Conservation (phyloP, 371 early-diverging fungal genomes). For the Actinomortierella wolfii region DNA sequence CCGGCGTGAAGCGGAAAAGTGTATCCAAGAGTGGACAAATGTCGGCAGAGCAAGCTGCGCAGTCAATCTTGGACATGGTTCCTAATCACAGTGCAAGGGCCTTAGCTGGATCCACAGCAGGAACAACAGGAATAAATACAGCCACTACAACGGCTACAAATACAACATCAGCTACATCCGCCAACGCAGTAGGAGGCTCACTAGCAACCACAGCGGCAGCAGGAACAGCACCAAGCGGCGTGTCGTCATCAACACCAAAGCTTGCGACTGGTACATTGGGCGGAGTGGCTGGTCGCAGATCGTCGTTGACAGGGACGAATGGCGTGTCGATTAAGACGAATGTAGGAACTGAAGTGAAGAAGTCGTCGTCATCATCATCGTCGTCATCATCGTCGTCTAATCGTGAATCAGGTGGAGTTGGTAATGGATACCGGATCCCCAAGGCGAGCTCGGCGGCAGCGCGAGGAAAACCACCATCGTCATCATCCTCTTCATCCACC, state of each 20-base stretch:
- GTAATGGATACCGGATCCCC: constrained; percentile 42
- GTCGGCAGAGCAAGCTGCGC: constrained; percentile 15
- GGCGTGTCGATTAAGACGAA: too few relatives aligned
- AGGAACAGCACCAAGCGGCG: too few relatives aligned
- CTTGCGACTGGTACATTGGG: too few relatives aligned
- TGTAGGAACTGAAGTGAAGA: constrained; percentile 21
- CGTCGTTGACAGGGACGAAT: too few relatives aligned
- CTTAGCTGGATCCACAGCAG: constrained; percentile 8
- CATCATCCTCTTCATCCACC: neutral
- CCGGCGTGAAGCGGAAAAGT: constrained; percentile 2
- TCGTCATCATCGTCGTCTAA: constrained; percentile 11
- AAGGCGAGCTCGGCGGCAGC: constrained; percentile 30
- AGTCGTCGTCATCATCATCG: too few relatives aligned
- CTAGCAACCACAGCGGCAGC: neutral
- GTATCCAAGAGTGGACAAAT: neutral
- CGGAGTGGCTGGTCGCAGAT: too few relatives aligned
- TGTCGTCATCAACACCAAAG: too few relatives aligned
- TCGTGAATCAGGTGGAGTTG: constrained; percentile 29
- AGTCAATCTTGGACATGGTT: constrained; percentile 24
- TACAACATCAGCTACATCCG: neutral
- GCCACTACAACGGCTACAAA: neutral
- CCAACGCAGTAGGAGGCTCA: constrained; percentile 4
- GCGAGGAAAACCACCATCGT: neutral
- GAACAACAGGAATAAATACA: constrained; percentile 10
- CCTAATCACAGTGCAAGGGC: constrained; percentile 22